These are phyloP conservation scores for Talaromyces piceae DNA, from an alignment of 2,329 filamentous ascomycete genomes.

Conservation along the genomic window DNA sequence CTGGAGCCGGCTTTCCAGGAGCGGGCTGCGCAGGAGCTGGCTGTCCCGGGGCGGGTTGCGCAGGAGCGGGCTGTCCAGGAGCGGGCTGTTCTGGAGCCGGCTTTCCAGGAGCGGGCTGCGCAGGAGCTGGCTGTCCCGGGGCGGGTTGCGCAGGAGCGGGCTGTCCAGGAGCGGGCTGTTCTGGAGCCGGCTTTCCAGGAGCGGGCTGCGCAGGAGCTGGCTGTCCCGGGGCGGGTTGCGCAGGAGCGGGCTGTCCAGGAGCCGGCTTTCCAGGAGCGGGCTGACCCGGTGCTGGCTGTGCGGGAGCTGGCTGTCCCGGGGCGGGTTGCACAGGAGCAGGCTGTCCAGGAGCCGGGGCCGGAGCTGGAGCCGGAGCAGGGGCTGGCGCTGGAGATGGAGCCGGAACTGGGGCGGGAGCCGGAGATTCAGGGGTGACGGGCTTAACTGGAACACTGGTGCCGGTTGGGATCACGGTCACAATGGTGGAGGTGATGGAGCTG, in stretches of 20 bases:
- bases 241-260: neutral
- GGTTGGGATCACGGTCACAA: constrained; percentile 12
- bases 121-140: neutral
- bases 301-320: neutral
- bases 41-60: neutral
- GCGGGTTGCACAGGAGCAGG: neutral
- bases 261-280: neutral
- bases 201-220: neutral
- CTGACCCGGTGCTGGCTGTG: neutral
- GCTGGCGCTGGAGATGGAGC: neutral
- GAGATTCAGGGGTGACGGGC: neutral
- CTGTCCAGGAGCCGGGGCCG: neutral
- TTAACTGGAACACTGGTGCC: constrained; percentile 1
- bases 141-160: neutral
- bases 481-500: constrained; percentile 7
- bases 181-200: neutral
- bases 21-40: neutral
- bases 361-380: neutral
- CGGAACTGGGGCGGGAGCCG: neutral
- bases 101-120: neutral
- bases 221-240: neutral
- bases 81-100: neutral
- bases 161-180: neutral
- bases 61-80: neutral
- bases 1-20: neutral